Evolutionary conservation across 495 filamentous ascomycete species (phyloP).

Genomic region (Lichenothelia convexa): DNA sequence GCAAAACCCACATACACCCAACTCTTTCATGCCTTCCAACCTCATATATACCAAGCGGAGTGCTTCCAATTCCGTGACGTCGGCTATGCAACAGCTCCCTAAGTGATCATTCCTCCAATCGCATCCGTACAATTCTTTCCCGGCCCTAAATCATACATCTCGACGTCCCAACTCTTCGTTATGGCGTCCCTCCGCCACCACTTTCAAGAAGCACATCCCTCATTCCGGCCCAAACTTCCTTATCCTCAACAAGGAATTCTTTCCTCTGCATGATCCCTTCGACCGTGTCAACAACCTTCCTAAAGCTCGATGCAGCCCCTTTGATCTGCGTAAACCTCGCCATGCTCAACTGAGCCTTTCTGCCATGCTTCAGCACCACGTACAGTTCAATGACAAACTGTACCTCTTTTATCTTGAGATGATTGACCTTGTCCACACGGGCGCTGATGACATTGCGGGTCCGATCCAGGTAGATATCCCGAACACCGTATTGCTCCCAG

Average conservation of each 20-base stretch:
- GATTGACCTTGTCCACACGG: conserved; percentile 54
- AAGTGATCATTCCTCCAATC: too few relatives aligned
- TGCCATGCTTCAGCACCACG: conserved; percentile 62
- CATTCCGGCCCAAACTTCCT: conserved; percentile 50
- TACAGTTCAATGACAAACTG: conserved; percentile 69
- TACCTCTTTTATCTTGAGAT: conserved; percentile 57
- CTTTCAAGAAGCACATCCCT: conserved; percentile 11
- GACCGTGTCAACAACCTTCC: conserved; percentile 61
- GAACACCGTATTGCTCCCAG: conserved; percentile 66
- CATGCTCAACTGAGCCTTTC: conserved; percentile 38
- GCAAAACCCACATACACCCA: too few relatives aligned
- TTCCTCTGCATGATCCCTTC: conserved; percentile 37
- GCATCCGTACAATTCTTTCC: too few relatives aligned
- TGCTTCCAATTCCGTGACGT: too few relatives aligned
- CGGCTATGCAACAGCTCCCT: too few relatives aligned
- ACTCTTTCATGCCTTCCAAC: too few relatives aligned
- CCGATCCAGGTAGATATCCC: conserved; percentile 56
- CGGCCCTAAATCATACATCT: too few relatives aligned
- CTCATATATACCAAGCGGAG: too few relatives aligned
- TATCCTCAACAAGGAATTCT: conserved; percentile 49
- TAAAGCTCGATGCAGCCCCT: conserved; percentile 72
- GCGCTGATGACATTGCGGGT: conserved; percentile 54
- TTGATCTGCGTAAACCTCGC: conserved; percentile 73
- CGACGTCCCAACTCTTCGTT: background rate
- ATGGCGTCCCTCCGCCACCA: background rate